Conservation (phyloP, 495 filamentous ascomycete genomes). For the Margaritispora aquatica region DNA sequence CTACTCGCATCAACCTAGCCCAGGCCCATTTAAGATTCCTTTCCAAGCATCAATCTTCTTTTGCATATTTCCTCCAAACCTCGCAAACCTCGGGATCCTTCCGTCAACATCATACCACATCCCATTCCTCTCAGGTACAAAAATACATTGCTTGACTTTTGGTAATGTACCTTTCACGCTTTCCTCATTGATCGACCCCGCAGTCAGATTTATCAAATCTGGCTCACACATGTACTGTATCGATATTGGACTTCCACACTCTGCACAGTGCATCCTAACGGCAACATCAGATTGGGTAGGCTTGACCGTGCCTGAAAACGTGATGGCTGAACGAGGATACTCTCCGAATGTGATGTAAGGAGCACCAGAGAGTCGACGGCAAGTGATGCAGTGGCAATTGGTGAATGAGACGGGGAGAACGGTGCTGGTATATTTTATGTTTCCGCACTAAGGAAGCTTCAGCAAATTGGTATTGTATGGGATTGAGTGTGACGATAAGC, state of each 20-base stretch:
- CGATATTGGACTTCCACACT: constrained; percentile 20
- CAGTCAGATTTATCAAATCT: constrained; percentile 15
- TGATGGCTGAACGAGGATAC: constrained; percentile 12
- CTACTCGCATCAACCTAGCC: not conserved
- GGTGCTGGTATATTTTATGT: constrained; percentile 19
- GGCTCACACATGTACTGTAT: constrained; percentile 22
- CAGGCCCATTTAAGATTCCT: not conserved
- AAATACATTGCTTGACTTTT: constrained; percentile 17
- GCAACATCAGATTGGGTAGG: constrained; percentile 13
- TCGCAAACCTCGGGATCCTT: constrained; percentile 13
- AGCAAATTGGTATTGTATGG: not conserved
- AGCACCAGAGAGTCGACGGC: constrained; percentile 20
- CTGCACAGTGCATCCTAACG: constrained; percentile 14
- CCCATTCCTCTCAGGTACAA: constrained; percentile 15
- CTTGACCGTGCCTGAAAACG: not conserved
- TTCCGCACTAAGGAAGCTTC: constrained; percentile 18
- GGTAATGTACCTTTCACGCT: constrained; percentile 19
- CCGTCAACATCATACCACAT: constrained; percentile 19
- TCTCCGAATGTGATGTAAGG: constrained; percentile 19
- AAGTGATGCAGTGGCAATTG: constrained; percentile 23
- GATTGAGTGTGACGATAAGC: not conserved
- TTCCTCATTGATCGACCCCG: constrained; percentile 19
- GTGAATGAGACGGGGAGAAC: constrained; percentile 16
- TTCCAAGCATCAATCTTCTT: constrained; percentile 10
- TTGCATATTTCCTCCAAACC: constrained; percentile 12